Conservation (phyloP, 176 grass and related monocot genomes). For the Oryza brachyantha region DNA sequence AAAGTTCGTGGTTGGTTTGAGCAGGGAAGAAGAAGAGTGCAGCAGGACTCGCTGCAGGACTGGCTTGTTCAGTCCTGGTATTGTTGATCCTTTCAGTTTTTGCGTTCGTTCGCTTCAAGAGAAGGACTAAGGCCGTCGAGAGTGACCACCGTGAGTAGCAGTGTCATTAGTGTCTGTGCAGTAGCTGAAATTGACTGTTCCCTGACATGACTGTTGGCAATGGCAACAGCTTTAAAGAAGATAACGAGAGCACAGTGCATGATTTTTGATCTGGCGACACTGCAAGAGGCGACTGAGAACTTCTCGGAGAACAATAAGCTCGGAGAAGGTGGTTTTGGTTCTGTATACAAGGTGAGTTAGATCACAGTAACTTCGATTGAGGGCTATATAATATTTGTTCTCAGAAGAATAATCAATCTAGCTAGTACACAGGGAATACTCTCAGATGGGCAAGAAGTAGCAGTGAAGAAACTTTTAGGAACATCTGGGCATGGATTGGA, state of each 20-base stretch:
- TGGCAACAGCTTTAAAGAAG: slow-evolving; percentile 14
- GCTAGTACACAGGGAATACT: slow-evolving; percentile 33
- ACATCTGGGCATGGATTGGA: slow-evolving; percentile 18
- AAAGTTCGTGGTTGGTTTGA: not conserved
- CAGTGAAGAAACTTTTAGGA: slow-evolving; percentile 42
- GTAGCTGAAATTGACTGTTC: not conserved
- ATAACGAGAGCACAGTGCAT: slow-evolving; percentile 22
- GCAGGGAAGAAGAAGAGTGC: slow-evolving; percentile 8
- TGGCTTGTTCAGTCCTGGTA: not conserved
- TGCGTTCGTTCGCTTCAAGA: not conserved
- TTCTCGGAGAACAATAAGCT: slow-evolving; percentile 44
- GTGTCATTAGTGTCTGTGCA: not conserved
- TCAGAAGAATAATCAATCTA: too few species aligned
- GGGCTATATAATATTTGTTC: not conserved
- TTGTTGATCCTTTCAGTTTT: slow-evolving; percentile 2
- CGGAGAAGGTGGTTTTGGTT: slow-evolving; percentile 43
- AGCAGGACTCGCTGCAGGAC: not conserved
- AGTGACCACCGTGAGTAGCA: slow-evolving; percentile 7
- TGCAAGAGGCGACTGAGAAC: slow-evolving; percentile 38
- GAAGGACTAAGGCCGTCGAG: slow-evolving; percentile 11
- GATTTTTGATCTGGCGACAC: slow-evolving; percentile 34
- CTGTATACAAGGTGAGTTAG: slow-evolving; percentile 51
- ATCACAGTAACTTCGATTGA: too few species aligned
- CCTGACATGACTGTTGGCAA: not conserved
- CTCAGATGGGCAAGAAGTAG: slow-evolving; percentile 36